A percentile compares a stretch with the other conserved stretches of the same genome.
These are phyloP conservation scores for Discostella stelligeroides DNA, from an alignment of 108 stramenopile species.

Conservation along the genomic window DNA sequence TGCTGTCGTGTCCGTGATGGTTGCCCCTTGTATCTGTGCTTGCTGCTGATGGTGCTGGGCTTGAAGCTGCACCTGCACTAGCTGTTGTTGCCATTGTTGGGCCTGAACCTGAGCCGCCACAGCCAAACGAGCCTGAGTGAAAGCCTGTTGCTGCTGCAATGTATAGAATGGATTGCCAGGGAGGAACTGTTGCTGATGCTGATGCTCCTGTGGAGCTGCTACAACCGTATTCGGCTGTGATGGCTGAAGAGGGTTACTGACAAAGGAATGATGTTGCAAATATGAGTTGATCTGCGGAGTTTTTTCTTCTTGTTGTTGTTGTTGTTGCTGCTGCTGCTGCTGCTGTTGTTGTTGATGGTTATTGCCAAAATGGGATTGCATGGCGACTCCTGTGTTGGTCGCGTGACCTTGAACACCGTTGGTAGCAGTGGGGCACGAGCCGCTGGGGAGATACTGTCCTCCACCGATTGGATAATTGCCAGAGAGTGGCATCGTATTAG, in stretches of 20 bases:
- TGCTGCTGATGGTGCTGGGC: constrained; percentile 10
- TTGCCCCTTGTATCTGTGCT: not conserved
- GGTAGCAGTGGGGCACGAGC: not conserved
- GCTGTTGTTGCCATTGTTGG: constrained; percentile 31
- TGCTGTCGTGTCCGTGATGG: not conserved
- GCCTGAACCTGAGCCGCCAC: constrained; percentile 10
- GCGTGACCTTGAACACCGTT: not conserved
- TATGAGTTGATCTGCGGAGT: not conserved
- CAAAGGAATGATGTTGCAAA: not conserved
- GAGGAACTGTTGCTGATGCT: constrained; percentile 24
- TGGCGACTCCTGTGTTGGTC: not conserved
- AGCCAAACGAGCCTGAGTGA: constrained; percentile 7
- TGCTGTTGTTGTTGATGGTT: not conserved
- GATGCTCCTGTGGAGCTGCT: constrained; percentile 10
- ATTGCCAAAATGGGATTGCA: not conserved
- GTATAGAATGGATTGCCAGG: constrained; percentile 17
- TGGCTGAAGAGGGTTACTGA: constrained; percentile 1
- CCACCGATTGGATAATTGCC: not conserved
- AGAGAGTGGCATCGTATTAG: not conserved
- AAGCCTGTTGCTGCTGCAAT: constrained; percentile 17
- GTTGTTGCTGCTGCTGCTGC: constrained; percentile 20
- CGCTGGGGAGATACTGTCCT: not conserved
- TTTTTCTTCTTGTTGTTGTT: constrained; percentile 1
- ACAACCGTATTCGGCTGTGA: not conserved
- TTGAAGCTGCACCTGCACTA: constrained; percentile 12